Conservation (phyloP, 169 alveolate species). For the Cryptosporidium bovis region DNA sequence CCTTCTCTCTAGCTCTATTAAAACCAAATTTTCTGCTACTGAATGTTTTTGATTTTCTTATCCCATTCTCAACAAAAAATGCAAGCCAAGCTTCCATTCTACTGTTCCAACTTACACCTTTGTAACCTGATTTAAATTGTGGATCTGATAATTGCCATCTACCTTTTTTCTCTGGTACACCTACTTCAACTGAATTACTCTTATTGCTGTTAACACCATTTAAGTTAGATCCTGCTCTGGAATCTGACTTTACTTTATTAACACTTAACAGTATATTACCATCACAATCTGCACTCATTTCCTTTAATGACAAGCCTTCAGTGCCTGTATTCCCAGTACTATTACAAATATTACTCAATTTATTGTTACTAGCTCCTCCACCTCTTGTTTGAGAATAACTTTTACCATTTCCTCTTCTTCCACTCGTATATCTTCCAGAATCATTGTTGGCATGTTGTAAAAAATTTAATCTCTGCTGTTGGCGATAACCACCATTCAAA, state of each 20-base stretch:
- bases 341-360: too few species aligned
- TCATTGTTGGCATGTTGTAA: too few species aligned
- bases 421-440: too few species aligned
- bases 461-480: too few species aligned
- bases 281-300: too few species aligned
- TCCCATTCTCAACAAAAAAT: slow-evolving; percentile 61
- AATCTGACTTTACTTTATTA: neutral
- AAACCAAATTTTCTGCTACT: slow-evolving; percentile 71
- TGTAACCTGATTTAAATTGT: slow-evolving; percentile 63
- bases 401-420: too few species aligned
- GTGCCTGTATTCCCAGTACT: too few species aligned
- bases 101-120: slow-evolving; percentile 72
- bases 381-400: too few species aligned
- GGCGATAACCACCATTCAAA: too few species aligned
- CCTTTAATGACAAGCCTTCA: too few species aligned
- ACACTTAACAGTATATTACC: neutral
- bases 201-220: neutral
- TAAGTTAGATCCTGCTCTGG: too few species aligned
- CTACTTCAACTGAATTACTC: neutral
- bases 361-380: too few species aligned
- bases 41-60: slow-evolving; percentile 54
- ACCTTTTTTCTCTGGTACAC: slow-evolving; percentile 20
- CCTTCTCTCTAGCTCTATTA: slow-evolving; percentile 66
- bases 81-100: slow-evolving; percentile 75
- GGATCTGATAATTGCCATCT: slow-evolving; percentile 72